These are phyloP conservation scores for Suillus ampliporus DNA, from an alignment of 768 basidiomycete species.

Conservation along the genomic window DNA sequence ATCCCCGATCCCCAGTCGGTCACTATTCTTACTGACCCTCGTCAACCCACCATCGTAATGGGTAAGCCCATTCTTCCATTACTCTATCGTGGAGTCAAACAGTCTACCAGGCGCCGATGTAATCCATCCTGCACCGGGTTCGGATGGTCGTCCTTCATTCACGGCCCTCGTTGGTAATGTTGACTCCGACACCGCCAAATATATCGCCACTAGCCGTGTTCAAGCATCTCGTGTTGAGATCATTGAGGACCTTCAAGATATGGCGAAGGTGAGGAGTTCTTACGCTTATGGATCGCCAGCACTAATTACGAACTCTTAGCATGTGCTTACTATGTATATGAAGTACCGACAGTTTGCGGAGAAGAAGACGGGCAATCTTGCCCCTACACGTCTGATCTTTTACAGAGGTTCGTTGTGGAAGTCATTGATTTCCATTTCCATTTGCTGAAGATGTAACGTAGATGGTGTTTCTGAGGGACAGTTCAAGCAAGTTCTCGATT, in stretches of 20 bases:
- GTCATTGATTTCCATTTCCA: neutral
- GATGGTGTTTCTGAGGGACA: constrained; percentile 66
- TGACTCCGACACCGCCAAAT: constrained; percentile 78
- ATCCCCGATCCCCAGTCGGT: constrained; percentile 75
- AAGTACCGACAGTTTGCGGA: constrained; percentile 60
- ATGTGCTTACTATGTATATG: constrained; percentile 62
- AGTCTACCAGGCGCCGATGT: constrained; percentile 70
- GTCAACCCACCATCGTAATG: constrained; percentile 80
- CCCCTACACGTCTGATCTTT: constrained; percentile 77
- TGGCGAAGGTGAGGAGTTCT: constrained; percentile 55
- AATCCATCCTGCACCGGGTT: constrained; percentile 82
- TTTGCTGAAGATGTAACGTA: constrained; percentile 21
- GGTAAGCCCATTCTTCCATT: constrained; percentile 46
- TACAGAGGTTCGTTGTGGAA: constrained; percentile 60
- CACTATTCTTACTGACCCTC: constrained; percentile 66
- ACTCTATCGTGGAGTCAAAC: neutral
- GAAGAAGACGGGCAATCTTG: constrained; percentile 45
- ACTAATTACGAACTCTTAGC: constrained; percentile 40
- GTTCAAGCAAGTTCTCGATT: constrained; percentile 52
- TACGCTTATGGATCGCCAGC: neutral
- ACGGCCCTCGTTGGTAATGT: constrained; percentile 82
- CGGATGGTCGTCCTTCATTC: constrained; percentile 81
- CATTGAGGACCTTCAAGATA: constrained; percentile 70
- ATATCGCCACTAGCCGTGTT: constrained; percentile 62
- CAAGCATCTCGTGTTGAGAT: constrained; percentile 77